Percentiles rank a stretch among this genome's conserved stretches.
Conservation (phyloP, 441 rosid genomes). For the Arabidopsis hybrid region DNA sequence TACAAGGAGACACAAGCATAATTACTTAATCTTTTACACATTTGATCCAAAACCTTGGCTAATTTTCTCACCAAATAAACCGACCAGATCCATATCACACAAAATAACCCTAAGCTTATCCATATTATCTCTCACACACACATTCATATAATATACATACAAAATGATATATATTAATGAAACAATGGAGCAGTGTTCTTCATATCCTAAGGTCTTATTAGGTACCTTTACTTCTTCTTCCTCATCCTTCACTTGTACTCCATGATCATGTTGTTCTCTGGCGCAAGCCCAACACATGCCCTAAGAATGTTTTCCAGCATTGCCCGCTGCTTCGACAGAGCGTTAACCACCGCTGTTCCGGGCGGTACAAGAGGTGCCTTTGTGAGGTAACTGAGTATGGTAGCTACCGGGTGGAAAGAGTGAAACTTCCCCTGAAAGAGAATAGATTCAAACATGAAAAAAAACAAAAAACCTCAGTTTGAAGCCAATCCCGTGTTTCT, state of each 20-base stretch:
- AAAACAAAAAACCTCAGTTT: not conserved
- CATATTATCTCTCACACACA: not conserved
- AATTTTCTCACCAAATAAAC: slow-evolving; percentile 1
- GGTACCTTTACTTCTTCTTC: not conserved
- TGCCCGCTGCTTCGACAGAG: slow-evolving; percentile 91
- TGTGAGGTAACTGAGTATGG: slow-evolving; percentile 95
- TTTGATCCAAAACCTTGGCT: slow-evolving; percentile 24
- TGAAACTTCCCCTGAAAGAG: slow-evolving; percentile 81
- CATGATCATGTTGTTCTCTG: slow-evolving; percentile 98
- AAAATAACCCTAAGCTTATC: slow-evolving; percentile 14
- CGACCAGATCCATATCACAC: slow-evolving; percentile 7
- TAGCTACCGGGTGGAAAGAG: slow-evolving; percentile 95
- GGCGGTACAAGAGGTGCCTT: slow-evolving; percentile 99
- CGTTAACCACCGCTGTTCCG: slow-evolving; percentile 95
- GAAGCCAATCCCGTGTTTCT: not conserved
- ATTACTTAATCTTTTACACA: slow-evolving; percentile 6
- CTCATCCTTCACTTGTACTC: slow-evolving; percentile 69
- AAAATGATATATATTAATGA: not conserved
- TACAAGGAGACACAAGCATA: slow-evolving; percentile 34
- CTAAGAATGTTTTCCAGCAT: slow-evolving; percentile 97
- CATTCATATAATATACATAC: not conserved
- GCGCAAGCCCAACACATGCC: slow-evolving; percentile 92
- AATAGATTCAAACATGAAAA: slow-evolving; percentile 2
- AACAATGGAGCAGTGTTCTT: slow-evolving; percentile 27
- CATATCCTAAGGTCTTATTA: slow-evolving; percentile 15